These are phyloP conservation scores for Pueraria montana DNA, from an alignment of 306 rosid species.

Conservation along the genomic window DNA sequence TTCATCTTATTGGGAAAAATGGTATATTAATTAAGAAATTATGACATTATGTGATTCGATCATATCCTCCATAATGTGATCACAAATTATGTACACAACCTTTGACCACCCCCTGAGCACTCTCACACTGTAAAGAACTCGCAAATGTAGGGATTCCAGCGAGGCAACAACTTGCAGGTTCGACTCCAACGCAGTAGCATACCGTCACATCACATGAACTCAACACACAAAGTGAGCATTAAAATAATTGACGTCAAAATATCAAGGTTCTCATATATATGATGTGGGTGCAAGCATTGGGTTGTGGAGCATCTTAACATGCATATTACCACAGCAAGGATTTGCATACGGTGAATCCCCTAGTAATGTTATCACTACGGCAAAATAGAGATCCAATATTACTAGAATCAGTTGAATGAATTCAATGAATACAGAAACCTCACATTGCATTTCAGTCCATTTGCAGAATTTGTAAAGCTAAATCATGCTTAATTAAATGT, in stretches of 20 bases:
- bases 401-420: neutral
- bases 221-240: neutral
- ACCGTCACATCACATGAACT: no score
- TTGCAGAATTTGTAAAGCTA: neutral
- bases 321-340: neutral
- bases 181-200: no score
- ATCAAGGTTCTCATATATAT: neutral
- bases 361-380: neutral
- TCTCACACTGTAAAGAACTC: no score
- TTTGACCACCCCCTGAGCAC: no score
- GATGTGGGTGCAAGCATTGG: neutral
- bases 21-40: no score
- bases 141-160: no score
- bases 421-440: neutral
- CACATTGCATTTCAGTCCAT: constrained; percentile 9
- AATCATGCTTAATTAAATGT: neutral
- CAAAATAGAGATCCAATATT: neutral
- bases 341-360: neutral
- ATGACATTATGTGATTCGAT: no score
- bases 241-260: neutral
- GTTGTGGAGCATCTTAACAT: neutral
- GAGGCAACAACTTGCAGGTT: no score
- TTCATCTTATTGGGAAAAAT: no score
- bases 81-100: no score
- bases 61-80: no score